Evolutionary conservation across 139 green algal genomes (phyloP), one percentile per base, ranked within the genome.

Genomic region (Desmodesmus armatus): DNA sequence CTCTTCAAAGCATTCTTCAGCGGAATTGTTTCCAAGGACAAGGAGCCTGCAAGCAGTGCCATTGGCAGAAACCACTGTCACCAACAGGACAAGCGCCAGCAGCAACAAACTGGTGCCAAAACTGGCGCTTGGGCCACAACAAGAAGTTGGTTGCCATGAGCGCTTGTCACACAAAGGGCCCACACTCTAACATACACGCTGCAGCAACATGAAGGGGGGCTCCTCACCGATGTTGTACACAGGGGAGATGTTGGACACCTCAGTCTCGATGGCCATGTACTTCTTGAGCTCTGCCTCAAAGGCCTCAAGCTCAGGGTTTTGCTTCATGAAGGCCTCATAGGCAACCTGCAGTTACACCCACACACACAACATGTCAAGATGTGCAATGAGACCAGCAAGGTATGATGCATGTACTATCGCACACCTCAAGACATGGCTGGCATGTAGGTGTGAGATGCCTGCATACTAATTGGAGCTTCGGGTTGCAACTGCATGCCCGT

Each of bases 241-340:
- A 19, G 87, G 66, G 3, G 91, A 37, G 49, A 98, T 94, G 49
- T 41, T 40, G 27, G 88, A 77, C 49, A 98, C 93, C 76, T 96
- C 91, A 35, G 89, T 88, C 87, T 97, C 92, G 21, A 96, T 92
- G 0, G 82, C 88, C 91, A 95, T 96, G 89, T 96, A 96, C 87
- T 96, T 96, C 67, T 95, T 93, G 19, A 98, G 94, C 89, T 98
- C 94, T 25, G 82, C 88, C 92, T 98, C 95, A 88, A 97, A 98
- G 19, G 87, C 91, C 86, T 98, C 96, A 41, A 98, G 90, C 1
- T 85, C 93, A 35, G 96, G 95, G 49, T 92, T 92, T 67, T 86
- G 93, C n/a, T 80, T 40, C 90, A 91, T 94, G 87, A 94, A 93
- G 27, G 81, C 69, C 37, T 91, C 83, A 69, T 94, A 93, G 6